Percentiles rank a stretch among this genome's conserved stretches.
Evolutionary conservation across 2,329 filamentous ascomycete genomes (phyloP).

Genomic region (Pyrenophora seminiperda): DNA sequence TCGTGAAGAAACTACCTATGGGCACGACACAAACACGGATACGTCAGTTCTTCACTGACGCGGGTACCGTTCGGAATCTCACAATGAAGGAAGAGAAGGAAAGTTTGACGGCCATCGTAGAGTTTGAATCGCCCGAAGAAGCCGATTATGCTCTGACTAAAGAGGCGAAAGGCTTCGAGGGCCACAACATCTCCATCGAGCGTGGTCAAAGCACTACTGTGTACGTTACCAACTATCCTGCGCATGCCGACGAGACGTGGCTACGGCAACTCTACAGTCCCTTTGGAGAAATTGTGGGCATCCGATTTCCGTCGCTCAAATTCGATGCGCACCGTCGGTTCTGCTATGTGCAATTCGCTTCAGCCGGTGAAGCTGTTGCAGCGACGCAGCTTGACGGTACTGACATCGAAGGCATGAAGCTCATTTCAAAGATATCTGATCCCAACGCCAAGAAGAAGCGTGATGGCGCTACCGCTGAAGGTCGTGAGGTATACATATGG

Average conservation of each 20-base stretch:
- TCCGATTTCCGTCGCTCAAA: conserved; percentile 90
- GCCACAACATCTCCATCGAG: conserved; percentile 73
- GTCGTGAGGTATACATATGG: conserved; percentile 82
- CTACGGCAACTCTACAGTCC: conserved; percentile 68
- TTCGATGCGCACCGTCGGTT: conserved; percentile 88
- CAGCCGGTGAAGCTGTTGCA: conserved; percentile 46
- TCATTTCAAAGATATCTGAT: conserved; percentile 83
- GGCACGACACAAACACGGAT: conserved; percentile 73
- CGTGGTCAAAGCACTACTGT: conserved; percentile 79
- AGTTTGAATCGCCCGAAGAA: conserved; percentile 82
- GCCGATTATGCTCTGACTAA: conserved; percentile 79
- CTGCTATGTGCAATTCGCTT: conserved; percentile 91
- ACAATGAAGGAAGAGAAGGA: conserved; percentile 67
- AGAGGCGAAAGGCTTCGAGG: conserved; percentile 78
- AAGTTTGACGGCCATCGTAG: conserved; percentile 74
- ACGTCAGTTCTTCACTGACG: conserved; percentile 89
- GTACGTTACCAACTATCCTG: conserved; percentile 89
- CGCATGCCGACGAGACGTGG: conserved; percentile 72
- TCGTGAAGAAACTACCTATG: conserved; percentile 76
- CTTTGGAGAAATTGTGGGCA: conserved; percentile 80
- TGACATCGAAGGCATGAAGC: conserved; percentile 67
- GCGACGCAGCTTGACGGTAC: conserved; percentile 76
- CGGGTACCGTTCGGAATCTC: conserved; percentile 81
- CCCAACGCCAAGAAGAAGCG: conserved; percentile 78
- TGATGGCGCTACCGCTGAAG: conserved; percentile 80